phyloP scores from a whole-genome alignment of 352 stramenopile species.

The Phytophthora quininea region DNA sequence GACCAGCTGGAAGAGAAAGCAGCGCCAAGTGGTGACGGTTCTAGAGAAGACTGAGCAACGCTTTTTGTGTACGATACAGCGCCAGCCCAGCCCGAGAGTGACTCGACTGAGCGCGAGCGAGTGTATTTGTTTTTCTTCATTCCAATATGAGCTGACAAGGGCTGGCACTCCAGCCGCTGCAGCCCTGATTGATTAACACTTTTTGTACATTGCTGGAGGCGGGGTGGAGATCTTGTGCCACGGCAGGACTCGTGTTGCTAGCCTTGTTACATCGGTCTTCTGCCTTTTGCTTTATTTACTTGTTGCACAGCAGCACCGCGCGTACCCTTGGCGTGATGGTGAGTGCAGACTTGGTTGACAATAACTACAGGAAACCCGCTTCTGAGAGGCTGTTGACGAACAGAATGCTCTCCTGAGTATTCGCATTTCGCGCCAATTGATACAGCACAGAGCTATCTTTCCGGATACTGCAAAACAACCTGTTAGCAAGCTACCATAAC shows the following conservation, averaged over 20 bases:
- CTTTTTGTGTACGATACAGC: slow-evolving; percentile 32
- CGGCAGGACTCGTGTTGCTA: background rate
- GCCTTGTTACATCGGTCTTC: background rate
- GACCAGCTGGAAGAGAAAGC: slow-evolving; percentile 13
- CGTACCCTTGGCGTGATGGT: too few species aligned
- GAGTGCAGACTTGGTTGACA: background rate
- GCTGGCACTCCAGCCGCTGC: slow-evolving; percentile 7
- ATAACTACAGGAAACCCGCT: slow-evolving; percentile 75
- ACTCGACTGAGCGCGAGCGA: slow-evolving; percentile 5
- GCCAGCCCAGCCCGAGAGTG: background rate
- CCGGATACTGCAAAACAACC: slow-evolving; percentile 57
- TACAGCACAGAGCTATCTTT: slow-evolving; percentile 88
- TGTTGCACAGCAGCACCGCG: background rate
- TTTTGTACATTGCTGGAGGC: slow-evolving; percentile 35
- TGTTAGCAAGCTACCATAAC: background rate
- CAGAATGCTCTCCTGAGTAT: slow-evolving; percentile 88
- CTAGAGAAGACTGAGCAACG: slow-evolving; percentile 15
- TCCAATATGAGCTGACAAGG: slow-evolving; percentile 7
- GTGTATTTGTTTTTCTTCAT: slow-evolving; percentile 26
- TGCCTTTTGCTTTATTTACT: background rate
- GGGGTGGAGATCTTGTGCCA: slow-evolving; percentile 9
- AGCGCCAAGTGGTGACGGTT: slow-evolving; percentile 6
- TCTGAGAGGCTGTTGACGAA: slow-evolving; percentile 91
- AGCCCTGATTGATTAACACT: slow-evolving; percentile 17
- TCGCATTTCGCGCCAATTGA: slow-evolving; percentile 84